Evolutionary conservation across 1,284 basidiomycete species (phyloP), one percentile per base, ranked within the genome.

Genomic region (Tilletia indica): DNA sequence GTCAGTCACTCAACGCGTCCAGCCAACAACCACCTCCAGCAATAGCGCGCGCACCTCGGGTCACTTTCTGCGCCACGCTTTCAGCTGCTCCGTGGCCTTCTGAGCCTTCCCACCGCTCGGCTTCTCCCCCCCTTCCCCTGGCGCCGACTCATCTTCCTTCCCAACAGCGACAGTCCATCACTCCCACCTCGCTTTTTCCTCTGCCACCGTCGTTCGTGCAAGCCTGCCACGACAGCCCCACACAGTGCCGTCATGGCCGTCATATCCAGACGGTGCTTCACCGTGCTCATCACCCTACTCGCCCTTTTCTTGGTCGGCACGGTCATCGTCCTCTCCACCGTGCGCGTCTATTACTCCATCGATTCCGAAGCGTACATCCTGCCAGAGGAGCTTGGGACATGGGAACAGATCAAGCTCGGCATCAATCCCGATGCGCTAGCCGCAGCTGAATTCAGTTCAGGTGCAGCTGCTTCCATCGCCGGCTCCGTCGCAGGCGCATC

Each of bases 321-420:
- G 39, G 90, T 97, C 84, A 84, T 93, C 85, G 93, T 99, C 71
- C 91, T 99, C 82, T 92, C 92, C 16, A 93, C 93, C 36, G 89
- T 97, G 63, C 92, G 93, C 39, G 91, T 92, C 84, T 97, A 94
- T 85, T 92, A 98, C 78, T 89, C 90, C 77, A 94, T 98, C 83
- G 80, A 82, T 70, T 42, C 68, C 2, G 74, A 68, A 8, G 79
- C 80, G 14, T 82, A 80, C 71, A 78, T 83, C 48, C 68, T 74
- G 2, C 74, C 77, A 1, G 75, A 78, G 49, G 82, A 83, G 73
- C 77, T 83, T 4, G 80, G 81, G 36, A 78, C 82, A 11, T 79
- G 79, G 77, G 71, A 79, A 39, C 77, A 83, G 72, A 83, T 83
- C 61, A 75, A 73, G 39, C 74, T 66, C 3, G 77, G 74, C 69